Conservation (phyloP, 225 moss, liverwort and hornwort species). For the Takakia lepidozioides region DNA sequence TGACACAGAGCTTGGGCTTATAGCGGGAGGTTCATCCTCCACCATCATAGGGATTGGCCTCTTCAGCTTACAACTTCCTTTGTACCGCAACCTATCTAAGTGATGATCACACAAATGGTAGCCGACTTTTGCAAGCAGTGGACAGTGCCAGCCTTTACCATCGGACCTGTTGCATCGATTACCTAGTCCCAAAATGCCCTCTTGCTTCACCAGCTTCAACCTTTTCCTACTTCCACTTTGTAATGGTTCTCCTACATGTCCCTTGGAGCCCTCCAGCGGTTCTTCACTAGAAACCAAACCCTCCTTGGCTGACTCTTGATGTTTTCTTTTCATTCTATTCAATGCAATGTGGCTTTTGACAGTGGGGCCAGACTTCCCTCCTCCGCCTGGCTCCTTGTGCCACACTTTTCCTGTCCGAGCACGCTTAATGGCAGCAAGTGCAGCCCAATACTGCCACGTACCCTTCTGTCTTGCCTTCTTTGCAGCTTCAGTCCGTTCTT, state of each 20-base stretch:
- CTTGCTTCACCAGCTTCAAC: conserved; percentile 43
- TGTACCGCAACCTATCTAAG: conserved; percentile 40
- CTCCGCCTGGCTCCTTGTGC: no score
- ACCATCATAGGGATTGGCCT: no score
- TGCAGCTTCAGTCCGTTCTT: background rate
- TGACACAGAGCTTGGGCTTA: no score
- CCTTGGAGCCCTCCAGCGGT: no score
- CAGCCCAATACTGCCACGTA: background rate
- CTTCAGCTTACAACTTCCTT: no score
- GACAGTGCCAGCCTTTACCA: conserved; percentile 56
- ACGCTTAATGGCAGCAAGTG: background rate
- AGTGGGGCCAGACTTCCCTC: background rate
- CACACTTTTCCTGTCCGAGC: background rate
- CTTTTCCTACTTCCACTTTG: conserved; percentile 41
- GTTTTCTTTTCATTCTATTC: conserved; percentile 6
- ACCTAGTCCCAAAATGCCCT: conserved; percentile 34
- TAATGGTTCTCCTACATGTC: no score
- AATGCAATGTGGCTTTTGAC: conserved; percentile 8
- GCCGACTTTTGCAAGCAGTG: conserved; percentile 40
- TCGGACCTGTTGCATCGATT: conserved; percentile 48
- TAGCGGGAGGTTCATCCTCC: no score
- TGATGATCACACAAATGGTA: conserved; percentile 56
- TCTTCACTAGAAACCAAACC: conserved; percentile 5
- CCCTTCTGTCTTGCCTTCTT: background rate
- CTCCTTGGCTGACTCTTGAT: conserved; percentile 11